Base-by-base conservation (phyloP, 331 rosid species). In the Telfairia occidentalis region DNA sequence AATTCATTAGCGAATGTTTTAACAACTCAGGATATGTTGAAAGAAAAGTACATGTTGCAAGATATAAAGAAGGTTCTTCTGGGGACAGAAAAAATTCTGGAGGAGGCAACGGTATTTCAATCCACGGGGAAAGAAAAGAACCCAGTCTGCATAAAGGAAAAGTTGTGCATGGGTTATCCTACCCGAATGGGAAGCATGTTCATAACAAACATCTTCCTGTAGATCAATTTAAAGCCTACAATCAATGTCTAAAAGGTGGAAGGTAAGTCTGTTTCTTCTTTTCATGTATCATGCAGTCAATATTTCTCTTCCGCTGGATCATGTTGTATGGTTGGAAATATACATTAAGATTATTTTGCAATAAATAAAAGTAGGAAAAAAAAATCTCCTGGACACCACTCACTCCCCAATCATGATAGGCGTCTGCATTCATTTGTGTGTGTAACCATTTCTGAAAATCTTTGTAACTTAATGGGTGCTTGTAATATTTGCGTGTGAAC, bases 211-310 rank as follows among this genome's bases (percentile, higher is more conserved):
- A 65, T 80, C 83, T 64, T 58, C 78, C 75, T 79, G 81, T 89
- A 49, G 85, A 88, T 69, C 85, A 83, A 78, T 77, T 86, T 63
- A 78, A 79, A 65, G 81, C 78, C 60, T 95, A 95, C 80, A 86
- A 86, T 85, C 81, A 78, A 75, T 83, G 85, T 77, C 84, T 95
- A 72, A 91, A 77, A 81, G 83, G 54, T 77, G 97, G 89, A 71
- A 91, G 97, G 98, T 88, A 87, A 72, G 42, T 29, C 12, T 76
- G 37, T 57, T 70, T 55, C 18, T 7, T 13, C 9, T 75, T 69
- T 29, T 40, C 34, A 30, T 53, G 50, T 29, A 57, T 35, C 38
- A 8, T 38, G 35, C 38, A 32, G 15, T 40, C 55, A 23, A 30
- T 54, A 34, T 21, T 15, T 49, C 18, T 11, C 10, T 40, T 7